Conservation (phyloP, 1,284 basidiomycete genomes). For the Papiliotrema nemorosa region DNA sequence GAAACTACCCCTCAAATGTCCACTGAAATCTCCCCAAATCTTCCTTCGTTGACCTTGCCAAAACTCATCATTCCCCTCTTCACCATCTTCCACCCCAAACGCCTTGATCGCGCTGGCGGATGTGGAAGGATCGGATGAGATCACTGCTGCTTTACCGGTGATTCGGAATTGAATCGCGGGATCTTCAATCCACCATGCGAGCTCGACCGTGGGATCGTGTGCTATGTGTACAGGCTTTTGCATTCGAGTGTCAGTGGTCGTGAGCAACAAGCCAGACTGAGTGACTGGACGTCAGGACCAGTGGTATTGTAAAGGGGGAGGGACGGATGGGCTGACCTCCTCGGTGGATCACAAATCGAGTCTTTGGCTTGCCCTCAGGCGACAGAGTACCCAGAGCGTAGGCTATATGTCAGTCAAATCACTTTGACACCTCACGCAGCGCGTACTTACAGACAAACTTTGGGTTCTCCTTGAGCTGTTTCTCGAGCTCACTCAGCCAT, state of each 20-base stretch:
- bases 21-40: conserved; percentile 36
- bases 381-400: conserved; percentile 38
- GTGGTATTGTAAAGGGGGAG: not conserved
- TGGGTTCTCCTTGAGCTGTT: conserved; percentile 34
- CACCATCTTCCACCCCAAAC: conserved; percentile 9
- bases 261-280: conserved; percentile 35
- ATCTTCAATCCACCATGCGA: conserved; percentile 43
- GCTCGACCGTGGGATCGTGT: conserved; percentile 26
- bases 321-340: conserved; percentile 21
- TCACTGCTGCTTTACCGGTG: conserved; percentile 31
- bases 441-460: conserved; percentile 23
- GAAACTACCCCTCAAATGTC: conserved; percentile 45
- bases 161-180: conserved; percentile 43
- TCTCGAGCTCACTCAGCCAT: conserved; percentile 33
- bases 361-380: conserved; percentile 31
- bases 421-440: not conserved
- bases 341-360: conserved; percentile 44
- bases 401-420: conserved; percentile 14
- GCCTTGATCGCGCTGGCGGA: not conserved
- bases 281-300: conserved; percentile 21
- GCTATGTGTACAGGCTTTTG: conserved; percentile 39
- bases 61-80: conserved; percentile 25
- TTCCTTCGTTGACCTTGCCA: conserved; percentile 38
- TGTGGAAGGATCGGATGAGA: conserved; percentile 18
- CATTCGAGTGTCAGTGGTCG: conserved; percentile 46